These are phyloP conservation scores for Moesziomyces antarcticus DNA, from an alignment of 1,284 basidiomycete genomes.

Conservation along the genomic window DNA sequence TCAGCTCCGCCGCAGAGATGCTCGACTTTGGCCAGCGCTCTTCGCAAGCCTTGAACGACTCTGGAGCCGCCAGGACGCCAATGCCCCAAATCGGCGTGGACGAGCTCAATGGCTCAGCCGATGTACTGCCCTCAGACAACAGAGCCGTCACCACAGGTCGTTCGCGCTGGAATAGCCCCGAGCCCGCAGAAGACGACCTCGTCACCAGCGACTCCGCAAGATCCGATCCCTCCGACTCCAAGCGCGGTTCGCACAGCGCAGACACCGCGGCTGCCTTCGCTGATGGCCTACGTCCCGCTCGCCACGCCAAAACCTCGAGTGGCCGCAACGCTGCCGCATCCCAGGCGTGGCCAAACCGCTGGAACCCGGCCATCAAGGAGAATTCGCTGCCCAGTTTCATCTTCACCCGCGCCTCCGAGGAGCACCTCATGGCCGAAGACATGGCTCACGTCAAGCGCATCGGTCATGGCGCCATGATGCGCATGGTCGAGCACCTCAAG, in stretches of 20 bases:
- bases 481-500: conserved; percentile 14
- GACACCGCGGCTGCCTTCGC: neutral
- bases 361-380: conserved; percentile 19
- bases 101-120: neutral
- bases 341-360: conserved; percentile 21
- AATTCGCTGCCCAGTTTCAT: conserved; percentile 13
- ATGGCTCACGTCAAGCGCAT: conserved; percentile 17
- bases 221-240: conserved; percentile 3
- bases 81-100: neutral
- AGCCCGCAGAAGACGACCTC: conserved; percentile 10
- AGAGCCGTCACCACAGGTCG: conserved; percentile 1
- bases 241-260: neutral
- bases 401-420: conserved; percentile 18
- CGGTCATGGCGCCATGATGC: conserved; percentile 9
- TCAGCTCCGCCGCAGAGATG: conserved; percentile 23
- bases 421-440: conserved; percentile 26
- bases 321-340: conserved; percentile 7
- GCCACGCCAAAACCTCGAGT: neutral
- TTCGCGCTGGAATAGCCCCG: conserved; percentile 29
- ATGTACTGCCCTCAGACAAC: neutral
- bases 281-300: neutral
- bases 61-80: neutral
- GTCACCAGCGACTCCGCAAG: conserved; percentile 5
- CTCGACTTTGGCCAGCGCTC: conserved; percentile 2
- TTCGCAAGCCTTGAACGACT: neutral